Evolutionary conservation across 2,329 filamentous ascomycete species (phyloP), one percentile per base, ranked within the genome.

Genomic region (Microdochium nivale): DNA sequence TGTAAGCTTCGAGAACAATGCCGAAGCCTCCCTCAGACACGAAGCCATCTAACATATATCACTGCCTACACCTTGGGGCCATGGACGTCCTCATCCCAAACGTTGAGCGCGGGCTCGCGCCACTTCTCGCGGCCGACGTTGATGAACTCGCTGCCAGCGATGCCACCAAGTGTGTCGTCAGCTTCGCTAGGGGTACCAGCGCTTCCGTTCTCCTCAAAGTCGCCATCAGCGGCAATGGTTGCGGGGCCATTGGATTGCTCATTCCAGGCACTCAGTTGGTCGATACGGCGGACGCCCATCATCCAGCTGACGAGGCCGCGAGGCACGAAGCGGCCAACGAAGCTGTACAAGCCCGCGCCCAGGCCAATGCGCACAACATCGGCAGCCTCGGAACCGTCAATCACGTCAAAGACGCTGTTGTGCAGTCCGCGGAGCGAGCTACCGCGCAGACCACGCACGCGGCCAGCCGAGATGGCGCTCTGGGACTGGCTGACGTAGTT

Each of bases 331-430:
- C 81, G 79, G 5, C 91, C 94, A 8, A 97, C 86, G 27, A 96
- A 77, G 37, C 88, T 87, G 67, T 97, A 97, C 1, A 90, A 76
- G 52, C 86, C 77, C 49, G 90, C 89, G 7, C 94, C 94, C 49
- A 90, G 81, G 1, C 94, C 94, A 16, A 96, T 86, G 53, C 88
- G 84, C 57, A 92, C 80, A 1, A 87, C 80, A 33, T 80, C 74
- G 47, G 73, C 75, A 25, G 77, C 79, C 58, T 79, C 74, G 19
- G 76, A 79, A 44, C 81, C 79, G 56, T 88, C 85, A 51, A 97
- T 80, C 32, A 94, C 88, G 65, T 97, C 92, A 65, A 96, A 95
- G 10, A 99, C 86, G 2, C 88, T 84, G 62, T 90, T 86, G 69
- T 97, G 88, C 51, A 99, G 77, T 56, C 87, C 84, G 30, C 88